Evolutionary conservation across 2,329 filamentous ascomycete species (phyloP).

Genomic region (Hypoxylon sp.): DNA sequence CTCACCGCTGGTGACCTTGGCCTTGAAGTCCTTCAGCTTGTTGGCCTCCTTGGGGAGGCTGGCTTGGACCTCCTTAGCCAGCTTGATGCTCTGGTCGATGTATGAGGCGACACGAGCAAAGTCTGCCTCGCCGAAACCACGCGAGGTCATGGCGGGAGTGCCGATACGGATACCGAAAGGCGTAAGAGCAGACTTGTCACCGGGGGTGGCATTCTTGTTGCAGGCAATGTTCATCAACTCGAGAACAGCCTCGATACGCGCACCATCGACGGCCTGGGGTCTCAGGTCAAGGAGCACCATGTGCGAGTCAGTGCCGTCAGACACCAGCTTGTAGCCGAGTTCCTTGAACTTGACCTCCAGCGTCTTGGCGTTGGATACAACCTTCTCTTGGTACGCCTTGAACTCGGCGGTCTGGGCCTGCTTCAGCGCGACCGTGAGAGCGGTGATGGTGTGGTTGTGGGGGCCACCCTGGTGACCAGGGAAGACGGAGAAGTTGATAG

Average conservation of each 20-base stretch:
- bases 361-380: slow-evolving; percentile 91
- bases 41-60: slow-evolving; percentile 94
- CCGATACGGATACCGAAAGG: slow-evolving; percentile 96
- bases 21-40: slow-evolving; percentile 99
- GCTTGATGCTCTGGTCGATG: slow-evolving; percentile 87
- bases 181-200: slow-evolving; percentile 95
- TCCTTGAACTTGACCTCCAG: slow-evolving; percentile 85
- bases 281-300: slow-evolving; percentile 96
- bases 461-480: slow-evolving; percentile 98
- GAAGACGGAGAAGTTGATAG: slow-evolving; percentile 99
- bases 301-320: slow-evolving; percentile 96
- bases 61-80: slow-evolving; percentile 87
- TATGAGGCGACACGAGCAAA: slow-evolving; percentile 90
- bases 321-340: slow-evolving; percentile 92
- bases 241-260: slow-evolving; percentile 92
- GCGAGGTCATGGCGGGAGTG: slow-evolving; percentile 95
- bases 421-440: slow-evolving; percentile 91
- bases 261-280: slow-evolving; percentile 85
- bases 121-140: slow-evolving; percentile 90
- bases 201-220: slow-evolving; percentile 99
- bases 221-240: slow-evolving; percentile 99
- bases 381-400: slow-evolving; percentile 91
- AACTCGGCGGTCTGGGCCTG: slow-evolving; percentile 92
- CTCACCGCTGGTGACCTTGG: slow-evolving; percentile 81
- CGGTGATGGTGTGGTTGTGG: slow-evolving; percentile 99